These are phyloP conservation scores for Diaporthe vaccinii DNA, from an alignment of 2,329 filamentous ascomycete genomes.

Conservation along the genomic window DNA sequence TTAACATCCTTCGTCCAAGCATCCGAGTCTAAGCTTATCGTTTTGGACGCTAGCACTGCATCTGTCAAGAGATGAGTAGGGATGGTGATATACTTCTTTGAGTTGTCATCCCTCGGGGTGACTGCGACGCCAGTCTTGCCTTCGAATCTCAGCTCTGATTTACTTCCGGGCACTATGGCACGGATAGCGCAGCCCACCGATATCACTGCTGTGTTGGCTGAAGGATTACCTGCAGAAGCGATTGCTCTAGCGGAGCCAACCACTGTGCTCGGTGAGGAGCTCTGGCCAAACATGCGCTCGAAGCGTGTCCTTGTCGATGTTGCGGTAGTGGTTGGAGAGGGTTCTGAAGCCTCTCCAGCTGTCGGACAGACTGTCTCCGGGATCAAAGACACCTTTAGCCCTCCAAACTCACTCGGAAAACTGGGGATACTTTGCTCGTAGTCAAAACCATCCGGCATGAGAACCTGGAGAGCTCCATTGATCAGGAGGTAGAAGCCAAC, in stretches of 20 bases:
- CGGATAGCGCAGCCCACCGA: not conserved
- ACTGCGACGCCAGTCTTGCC: not conserved
- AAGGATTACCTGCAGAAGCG: not conserved
- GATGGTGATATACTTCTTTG: not conserved
- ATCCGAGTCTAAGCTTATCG: not conserved
- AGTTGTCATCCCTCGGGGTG: not conserved
- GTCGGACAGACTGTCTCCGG: not conserved
- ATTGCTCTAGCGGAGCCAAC: not conserved
- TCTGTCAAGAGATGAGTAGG: not conserved
- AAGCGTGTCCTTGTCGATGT: not conserved
- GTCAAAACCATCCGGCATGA: not conserved
- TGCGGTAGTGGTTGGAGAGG: not conserved
- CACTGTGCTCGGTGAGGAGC: not conserved
- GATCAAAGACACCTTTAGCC: slow-evolving; percentile 1
- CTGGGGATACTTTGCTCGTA: not conserved
- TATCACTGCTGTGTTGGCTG: not conserved
- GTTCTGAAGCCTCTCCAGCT: not conserved
- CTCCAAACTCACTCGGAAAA: not conserved
- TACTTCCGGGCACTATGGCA: not conserved
- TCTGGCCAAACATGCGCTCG: not conserved
- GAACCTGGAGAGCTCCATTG: not conserved
- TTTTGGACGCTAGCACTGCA: not conserved
- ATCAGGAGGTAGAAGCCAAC: not conserved
- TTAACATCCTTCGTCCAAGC: not conserved
- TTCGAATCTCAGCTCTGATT: not conserved